Conservation (phyloP, 352 stramenopile genomes). For the Bremia lactucae region DNA sequence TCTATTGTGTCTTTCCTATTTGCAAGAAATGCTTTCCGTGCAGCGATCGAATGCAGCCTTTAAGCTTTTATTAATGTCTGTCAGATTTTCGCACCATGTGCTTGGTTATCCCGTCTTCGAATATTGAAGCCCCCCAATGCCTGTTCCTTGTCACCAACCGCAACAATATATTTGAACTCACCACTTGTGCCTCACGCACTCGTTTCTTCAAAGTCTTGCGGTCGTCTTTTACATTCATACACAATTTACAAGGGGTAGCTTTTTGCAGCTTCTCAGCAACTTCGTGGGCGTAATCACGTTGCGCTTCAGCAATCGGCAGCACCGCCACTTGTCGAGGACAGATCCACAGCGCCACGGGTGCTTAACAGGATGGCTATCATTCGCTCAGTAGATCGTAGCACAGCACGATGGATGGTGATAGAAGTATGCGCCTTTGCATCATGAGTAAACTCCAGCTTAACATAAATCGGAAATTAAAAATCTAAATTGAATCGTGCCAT, state of each 20-base stretch:
- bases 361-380: conserved; percentile 98
- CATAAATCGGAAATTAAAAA: conserved; percentile 96
- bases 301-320: conserved; percentile 52
- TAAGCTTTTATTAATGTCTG: conserved; percentile 42
- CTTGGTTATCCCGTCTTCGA: conserved; percentile 72
- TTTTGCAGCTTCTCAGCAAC: conserved; percentile 36
- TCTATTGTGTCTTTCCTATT: conserved; percentile 15
- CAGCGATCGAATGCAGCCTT: conserved; percentile 37
- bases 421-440: conserved; percentile 86
- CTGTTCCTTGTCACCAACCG: conserved; percentile 68
- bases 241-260: conserved; percentile 23
- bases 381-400: conserved; percentile 94
- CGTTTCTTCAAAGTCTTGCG: conserved; percentile 83
- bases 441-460: conserved; percentile 88
- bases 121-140: conserved; percentile 52
- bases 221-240: conserved; percentile 60
- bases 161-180: conserved; percentile 82
- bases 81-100: conserved; percentile 55
- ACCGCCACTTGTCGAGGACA: conserved; percentile 71
- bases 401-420: conserved; percentile 96
- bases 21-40: conserved; percentile 1
- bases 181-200: conserved; percentile 68
- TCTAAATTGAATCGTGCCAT: conserved; percentile 96
- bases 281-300: conserved; percentile 49
- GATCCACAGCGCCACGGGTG: conserved; percentile 95